Percentiles rank a stretch among this genome's conserved stretches.
phyloP scores from a whole-genome alignment of 192 early-diverging fungal genomes.

The Physocladia obscura region DNA sequence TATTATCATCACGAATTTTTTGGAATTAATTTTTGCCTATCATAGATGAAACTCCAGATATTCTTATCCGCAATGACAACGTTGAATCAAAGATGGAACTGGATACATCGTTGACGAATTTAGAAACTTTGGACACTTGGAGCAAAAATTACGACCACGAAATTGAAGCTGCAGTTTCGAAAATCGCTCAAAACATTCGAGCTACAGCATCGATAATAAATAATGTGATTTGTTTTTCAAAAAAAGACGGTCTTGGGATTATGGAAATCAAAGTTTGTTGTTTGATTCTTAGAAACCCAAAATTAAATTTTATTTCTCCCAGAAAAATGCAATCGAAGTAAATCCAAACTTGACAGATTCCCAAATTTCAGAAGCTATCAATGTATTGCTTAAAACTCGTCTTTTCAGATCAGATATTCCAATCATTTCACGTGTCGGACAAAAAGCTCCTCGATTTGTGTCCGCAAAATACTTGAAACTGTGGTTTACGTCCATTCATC shows the following conservation, averaged over 20 bases:
- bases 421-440: slow-evolving; percentile 13
- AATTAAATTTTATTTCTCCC: neutral
- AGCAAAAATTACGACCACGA: neutral
- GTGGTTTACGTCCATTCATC: neutral
- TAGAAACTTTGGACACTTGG: neutral
- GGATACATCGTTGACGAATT: too few relatives aligned
- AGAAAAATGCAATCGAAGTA: neutral
- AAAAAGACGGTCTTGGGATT: neutral
- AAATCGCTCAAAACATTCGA: neutral
- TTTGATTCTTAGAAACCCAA: too few relatives aligned
- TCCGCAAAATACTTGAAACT: neutral
- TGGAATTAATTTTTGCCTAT: too few relatives aligned
- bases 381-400: neutral
- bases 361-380: neutral
- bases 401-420: neutral
- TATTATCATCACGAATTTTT: too few relatives aligned
- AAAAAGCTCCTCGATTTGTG: slow-evolving; percentile 1
- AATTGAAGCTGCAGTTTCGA: neutral
- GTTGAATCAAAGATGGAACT: neutral
- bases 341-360: neutral
- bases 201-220: neutral
- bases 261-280: neutral
- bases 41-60: slow-evolving; percentile 23
- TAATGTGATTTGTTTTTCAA: neutral
- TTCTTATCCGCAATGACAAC: neutral